Base-by-base conservation (phyloP, 228 moss, liverwort and hornwort genomes). In the Sphagnum fallax region DNA sequence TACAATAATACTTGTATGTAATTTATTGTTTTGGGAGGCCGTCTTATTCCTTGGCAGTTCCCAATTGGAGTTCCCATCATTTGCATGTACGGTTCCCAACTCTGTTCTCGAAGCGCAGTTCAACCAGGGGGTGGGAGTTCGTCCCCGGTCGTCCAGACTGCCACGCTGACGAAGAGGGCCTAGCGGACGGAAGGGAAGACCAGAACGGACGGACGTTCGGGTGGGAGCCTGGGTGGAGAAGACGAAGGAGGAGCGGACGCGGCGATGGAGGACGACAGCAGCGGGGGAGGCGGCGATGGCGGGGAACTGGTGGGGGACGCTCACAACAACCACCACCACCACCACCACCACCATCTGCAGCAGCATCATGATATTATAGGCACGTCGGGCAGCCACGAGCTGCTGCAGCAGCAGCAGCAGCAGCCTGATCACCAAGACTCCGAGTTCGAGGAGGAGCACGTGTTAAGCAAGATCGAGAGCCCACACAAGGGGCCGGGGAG, bases 401-500 rank as follows among this genome's bases (percentile, higher is more conserved):
- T 32, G 32, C 32, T 2, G 32, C 32, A 32, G 1, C 10, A 32
- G 1, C 10, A 58, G 58, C 58, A 58, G 10, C 58, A 58, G 58
- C 58, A 9, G 58, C 58, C 10, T 1, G 10, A 9, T 58, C 58
- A 58, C 58, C 58, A 58, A 10, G 58, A 58, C 58, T 14, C 14
- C 14, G 10, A 58, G 10, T 9, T n/a, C 62, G 14, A n/a, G 10
- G 15, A 62, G 62, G 62, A n/a, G 62, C 10, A 6, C 16, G 12
- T 32, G 8, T 7, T 11, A 1, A 4, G 62, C 16, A 62, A 70
- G 73, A 76, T 72, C 6, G 83, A 83, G 13, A 76, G 69, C 0
- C 68, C 80, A 71, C 9, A 8, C 9, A 55, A 55, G 55, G 12
- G 9, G 12, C 9, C 9, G 55, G 87, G 87, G 5, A 72, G 87